Evolutionary conservation across 2,329 filamentous ascomycete species (phyloP).

Genomic region (Aspergillus puulaauensis): DNA sequence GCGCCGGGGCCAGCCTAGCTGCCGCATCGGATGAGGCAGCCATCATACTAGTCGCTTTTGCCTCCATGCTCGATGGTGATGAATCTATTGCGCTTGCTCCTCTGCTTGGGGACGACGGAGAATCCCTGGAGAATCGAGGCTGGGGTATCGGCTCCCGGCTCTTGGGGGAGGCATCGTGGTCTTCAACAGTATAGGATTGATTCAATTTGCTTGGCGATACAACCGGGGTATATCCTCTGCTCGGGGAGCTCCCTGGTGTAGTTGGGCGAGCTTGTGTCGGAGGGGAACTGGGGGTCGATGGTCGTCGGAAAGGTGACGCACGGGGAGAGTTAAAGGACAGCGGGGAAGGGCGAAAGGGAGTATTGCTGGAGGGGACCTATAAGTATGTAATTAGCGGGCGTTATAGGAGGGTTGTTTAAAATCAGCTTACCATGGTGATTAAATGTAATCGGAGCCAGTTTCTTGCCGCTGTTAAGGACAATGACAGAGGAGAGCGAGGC

Average conservation of each 20-base stretch:
- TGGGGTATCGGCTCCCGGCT: conserved; percentile 31
- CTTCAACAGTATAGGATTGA: conserved; percentile 45
- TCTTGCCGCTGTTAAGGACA: not conserved
- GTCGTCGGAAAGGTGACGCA: conserved; percentile 67
- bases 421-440: conserved; percentile 20
- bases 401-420: not conserved
- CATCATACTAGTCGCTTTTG: conserved; percentile 23
- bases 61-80: conserved; percentile 29
- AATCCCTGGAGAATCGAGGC: conserved; percentile 37
- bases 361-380: conserved; percentile 47
- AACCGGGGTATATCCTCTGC: conserved; percentile 42
- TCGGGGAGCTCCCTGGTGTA: conserved; percentile 49
- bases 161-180: conserved; percentile 36
- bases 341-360: conserved; percentile 69
- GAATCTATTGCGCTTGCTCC: conserved; percentile 28
- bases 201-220: conserved; percentile 49
- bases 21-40: conserved; percentile 35
- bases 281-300: conserved; percentile 62
- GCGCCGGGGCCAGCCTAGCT: conserved; percentile 67
- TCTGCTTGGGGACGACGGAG: conserved; percentile 41
- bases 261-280: conserved; percentile 54
- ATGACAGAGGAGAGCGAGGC: not conserved
- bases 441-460: not conserved
- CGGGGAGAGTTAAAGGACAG: conserved; percentile 70
- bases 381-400: not conserved